Conservation (phyloP, 2,329 filamentous ascomycete species). For the Xylariaceae sp. region DNA sequence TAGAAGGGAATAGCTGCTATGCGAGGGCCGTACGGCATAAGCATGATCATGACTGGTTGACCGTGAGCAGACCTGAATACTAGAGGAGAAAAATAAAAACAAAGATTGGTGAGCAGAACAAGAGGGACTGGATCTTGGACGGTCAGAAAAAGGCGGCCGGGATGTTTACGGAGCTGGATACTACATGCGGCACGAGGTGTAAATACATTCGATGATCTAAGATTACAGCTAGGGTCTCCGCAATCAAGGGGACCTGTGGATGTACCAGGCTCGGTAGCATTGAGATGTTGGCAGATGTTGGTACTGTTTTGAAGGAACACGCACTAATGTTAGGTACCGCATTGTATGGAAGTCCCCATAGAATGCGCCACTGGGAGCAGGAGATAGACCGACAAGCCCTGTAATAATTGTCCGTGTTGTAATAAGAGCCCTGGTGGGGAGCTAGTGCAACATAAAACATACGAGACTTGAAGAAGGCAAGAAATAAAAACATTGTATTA, state of each 20-base stretch:
- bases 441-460: not conserved
- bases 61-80: constrained; percentile 17
- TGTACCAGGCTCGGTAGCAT: constrained; percentile 4
- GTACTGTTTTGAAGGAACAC: not conserved
- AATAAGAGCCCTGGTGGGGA: constrained; percentile 14
- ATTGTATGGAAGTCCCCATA: constrained; percentile 1
- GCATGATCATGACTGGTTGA: constrained; percentile 23
- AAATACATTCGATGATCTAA: constrained; percentile 23
- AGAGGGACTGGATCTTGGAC: constrained; percentile 5
- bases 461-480: not conserved
- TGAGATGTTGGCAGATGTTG: constrained; percentile 2
- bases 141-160: constrained; percentile 17
- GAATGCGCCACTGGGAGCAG: not conserved
- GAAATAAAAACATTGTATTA: not conserved
- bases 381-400: constrained; percentile 10
- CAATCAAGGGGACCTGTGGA: constrained; percentile 20
- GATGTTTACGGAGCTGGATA: constrained; percentile 31
- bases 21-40: constrained; percentile 16
- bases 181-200: constrained; percentile 25
- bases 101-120: constrained; percentile 24
- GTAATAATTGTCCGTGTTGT: constrained; percentile 22
- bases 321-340: not conserved
- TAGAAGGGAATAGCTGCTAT: constrained; percentile 3
- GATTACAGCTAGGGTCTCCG: constrained; percentile 27
- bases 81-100: constrained; percentile 20